Percentiles rank a stretch among this genome's conserved stretches.
Conservation (phyloP, 352 stramenopile genomes). For the Phytophthora boehmeriae region DNA sequence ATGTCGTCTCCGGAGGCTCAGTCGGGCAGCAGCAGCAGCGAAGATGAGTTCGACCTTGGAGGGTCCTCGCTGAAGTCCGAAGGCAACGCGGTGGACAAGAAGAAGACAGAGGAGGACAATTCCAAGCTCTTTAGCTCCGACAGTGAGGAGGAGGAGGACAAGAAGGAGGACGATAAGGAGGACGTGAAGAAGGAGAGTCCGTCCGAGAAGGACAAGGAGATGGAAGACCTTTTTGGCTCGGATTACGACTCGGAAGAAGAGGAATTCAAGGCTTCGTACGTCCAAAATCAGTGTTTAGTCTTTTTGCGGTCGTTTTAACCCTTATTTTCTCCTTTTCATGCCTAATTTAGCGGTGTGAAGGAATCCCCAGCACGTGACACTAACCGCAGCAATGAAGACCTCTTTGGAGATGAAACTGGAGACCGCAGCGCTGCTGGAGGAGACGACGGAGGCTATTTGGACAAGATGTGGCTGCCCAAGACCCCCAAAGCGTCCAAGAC, state of each 20-base stretch:
- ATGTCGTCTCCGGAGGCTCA: constrained; percentile 67
- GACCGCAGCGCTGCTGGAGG: constrained; percentile 26
- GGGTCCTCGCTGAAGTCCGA: constrained; percentile 33
- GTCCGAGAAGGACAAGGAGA: constrained; percentile 76
- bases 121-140: constrained; percentile 79
- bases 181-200: constrained; percentile 42
- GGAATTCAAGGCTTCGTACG: constrained; percentile 88
- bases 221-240: constrained; percentile 89
- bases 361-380: constrained; percentile 78
- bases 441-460: constrained; percentile 40
- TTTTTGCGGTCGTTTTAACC: neutral
- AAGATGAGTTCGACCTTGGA: constrained; percentile 80
- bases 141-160: constrained; percentile 51
- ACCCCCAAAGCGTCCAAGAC: constrained; percentile 72
- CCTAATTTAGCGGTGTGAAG: constrained; percentile 72
- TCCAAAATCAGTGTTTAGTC: constrained; percentile 4
- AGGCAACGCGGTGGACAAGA: constrained; percentile 1
- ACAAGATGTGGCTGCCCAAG: constrained; percentile 78
- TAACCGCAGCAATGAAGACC: constrained; percentile 47
- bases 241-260: constrained; percentile 91
- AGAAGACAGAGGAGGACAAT: constrained; percentile 32
- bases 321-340: constrained; percentile 1
- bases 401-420: constrained; percentile 50
- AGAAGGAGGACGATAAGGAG: constrained; percentile 22
- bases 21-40: constrained; percentile 68